Percentiles rank a stretch among this genome's conserved stretches.
phyloP scores from a whole-genome alignment of 2,329 filamentous ascomycete species.

The Colletotrichum magnum region DNA sequence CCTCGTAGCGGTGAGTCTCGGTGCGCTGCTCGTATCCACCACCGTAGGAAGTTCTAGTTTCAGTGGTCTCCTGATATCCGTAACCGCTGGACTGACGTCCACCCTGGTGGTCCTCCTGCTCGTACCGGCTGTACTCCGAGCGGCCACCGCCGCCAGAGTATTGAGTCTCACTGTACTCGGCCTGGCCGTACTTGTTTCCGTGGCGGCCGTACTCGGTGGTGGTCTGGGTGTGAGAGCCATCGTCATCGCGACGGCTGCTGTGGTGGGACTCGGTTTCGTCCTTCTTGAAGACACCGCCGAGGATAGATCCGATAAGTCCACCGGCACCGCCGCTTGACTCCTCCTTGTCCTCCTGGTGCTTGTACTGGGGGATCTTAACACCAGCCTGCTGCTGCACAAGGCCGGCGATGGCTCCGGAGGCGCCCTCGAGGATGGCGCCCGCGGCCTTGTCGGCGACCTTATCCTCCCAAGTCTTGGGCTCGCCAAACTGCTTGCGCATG shows the following conservation, averaged over 20 bases:
- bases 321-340: constrained; percentile 76
- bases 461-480: constrained; percentile 65
- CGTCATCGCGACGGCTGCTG: constrained; percentile 66
- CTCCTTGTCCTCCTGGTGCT: constrained; percentile 52
- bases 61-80: constrained; percentile 71
- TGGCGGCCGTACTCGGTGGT: constrained; percentile 74
- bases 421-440: constrained; percentile 69
- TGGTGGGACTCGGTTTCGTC: constrained; percentile 69
- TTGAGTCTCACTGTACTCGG: constrained; percentile 71
- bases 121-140: constrained; percentile 74
- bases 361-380: constrained; percentile 52
- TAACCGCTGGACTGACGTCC: constrained; percentile 60
- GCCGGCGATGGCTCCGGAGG: constrained; percentile 66
- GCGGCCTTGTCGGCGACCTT: constrained; percentile 70
- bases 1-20: constrained; percentile 64
- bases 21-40: constrained; percentile 72
- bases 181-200: constrained; percentile 71
- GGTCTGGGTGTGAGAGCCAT: constrained; percentile 73
- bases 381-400: constrained; percentile 64
- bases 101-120: constrained; percentile 64
- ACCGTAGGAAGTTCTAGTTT: constrained; percentile 65
- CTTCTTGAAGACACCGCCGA: constrained; percentile 72
- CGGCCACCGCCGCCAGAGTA: constrained; percentile 70
- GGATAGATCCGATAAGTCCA: constrained; percentile 78
- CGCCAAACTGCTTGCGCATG: constrained; percentile 77